A percentile compares a stretch with the other conserved stretches of the same genome.
These are phyloP conservation scores for Geotrichum citri-aurantii DNA, from an alignment of 1,139 yeast genomes.

Conservation along the genomic window DNA sequence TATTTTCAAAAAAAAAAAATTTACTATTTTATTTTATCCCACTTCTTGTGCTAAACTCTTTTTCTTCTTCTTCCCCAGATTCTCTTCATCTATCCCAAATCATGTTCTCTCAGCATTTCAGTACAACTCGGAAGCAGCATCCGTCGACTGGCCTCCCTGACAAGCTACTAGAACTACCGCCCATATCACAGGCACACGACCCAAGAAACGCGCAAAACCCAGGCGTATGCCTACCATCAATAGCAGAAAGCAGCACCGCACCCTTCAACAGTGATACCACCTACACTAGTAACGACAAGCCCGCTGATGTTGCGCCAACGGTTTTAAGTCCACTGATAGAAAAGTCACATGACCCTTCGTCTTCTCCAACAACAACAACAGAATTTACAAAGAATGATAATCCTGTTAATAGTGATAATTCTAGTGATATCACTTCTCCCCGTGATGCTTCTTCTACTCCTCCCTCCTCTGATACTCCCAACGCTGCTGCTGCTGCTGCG, in stretches of 20 bases:
- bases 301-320: too few relatives aligned
- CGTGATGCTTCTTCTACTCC: not conserved
- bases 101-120: slow-evolving; percentile 4
- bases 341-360: not conserved
- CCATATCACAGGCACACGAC: not conserved
- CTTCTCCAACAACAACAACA: not conserved
- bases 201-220: not conserved
- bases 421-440: not conserved
- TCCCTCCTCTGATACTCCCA: not conserved
- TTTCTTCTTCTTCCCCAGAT: not conserved
- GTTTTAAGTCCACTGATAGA: not conserved
- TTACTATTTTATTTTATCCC: too few relatives aligned
- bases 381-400: too few relatives aligned
- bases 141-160: not conserved
- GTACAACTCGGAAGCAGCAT: not conserved
- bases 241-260: not conserved
- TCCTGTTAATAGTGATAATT: not conserved
- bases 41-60: too few relatives aligned
- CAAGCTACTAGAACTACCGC: not conserved
- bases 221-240: not conserved
- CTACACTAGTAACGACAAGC: not conserved
- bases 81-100: not conserved
- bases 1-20: too few relatives aligned
- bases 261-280: not conserved
- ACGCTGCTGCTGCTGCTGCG: slow-evolving; percentile 1